Base-by-base conservation (phyloP, 2,329 filamentous ascomycete genomes). In the Trichoderma hamatum region DNA sequence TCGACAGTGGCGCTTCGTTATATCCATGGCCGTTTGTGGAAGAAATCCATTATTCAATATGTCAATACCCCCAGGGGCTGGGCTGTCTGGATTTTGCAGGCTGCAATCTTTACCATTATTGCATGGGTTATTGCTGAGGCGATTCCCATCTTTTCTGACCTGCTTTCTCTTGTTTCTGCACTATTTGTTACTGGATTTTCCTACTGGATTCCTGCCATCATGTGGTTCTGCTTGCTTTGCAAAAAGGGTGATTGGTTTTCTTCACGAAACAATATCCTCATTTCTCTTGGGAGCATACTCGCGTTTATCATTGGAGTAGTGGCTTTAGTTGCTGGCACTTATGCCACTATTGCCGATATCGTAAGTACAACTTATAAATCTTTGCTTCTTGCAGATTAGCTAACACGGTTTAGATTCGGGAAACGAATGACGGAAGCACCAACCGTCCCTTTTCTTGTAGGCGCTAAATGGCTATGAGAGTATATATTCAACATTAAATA, bases 101-200 rank as follows among this genome's bases (percentile, higher is more conserved):
- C 87, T 36, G 77, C 83, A 1, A 71, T 76, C 46, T 77, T 89
- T 46, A 92, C 90, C 82, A 62, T 89, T 14, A 59, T 90, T 19
- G 88, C 88, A 1, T 93, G 88, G 86, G 76, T 92, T 72, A 88
- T 93, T 71, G 90, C 90, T 9, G 86, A 90, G 73, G 86, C 89
- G 1, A 89, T 93, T 58, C 91, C 91, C 3, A 88, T 89, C 75
- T 93, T 93, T 80, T 87, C 86, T 70, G 83, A 89, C 54, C 80
- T 93, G 52, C 80, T 93, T 19, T 80, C 82, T 55, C 82, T 85
- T 72, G 80, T 75, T 68, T 83, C 82, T 6, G 78, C 82, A 7
- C 79, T 85, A 21, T 84, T 85, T 73, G 77, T 84, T 69, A 83
- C 69, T 4, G 72, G 72, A 21, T 73, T 73, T 54, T 72, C 71